Base-by-base conservation (phyloP, 1,139 yeast genomes). In the Candida sp. region DNA sequence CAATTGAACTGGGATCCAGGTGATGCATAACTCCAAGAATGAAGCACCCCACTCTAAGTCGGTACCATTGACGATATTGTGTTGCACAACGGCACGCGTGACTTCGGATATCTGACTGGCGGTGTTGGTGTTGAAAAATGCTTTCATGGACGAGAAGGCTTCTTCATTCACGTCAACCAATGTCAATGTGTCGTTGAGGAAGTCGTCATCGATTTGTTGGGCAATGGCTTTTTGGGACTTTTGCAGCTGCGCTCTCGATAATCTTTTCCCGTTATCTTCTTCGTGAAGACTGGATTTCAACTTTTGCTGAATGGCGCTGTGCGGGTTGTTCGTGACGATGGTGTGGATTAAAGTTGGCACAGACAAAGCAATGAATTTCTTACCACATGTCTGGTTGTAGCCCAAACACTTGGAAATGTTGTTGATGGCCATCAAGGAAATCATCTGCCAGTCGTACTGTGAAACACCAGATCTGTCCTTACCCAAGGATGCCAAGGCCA, bases 1-100 rank as follows among this genome's bases (percentile, higher is more conserved):
- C 54, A 91, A 73, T 63, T 92, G 98, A 17, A 94, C 96, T 0
- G 97, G 98, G 6, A 91, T 83, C 84, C 94, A 91, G 43, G 84
- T 81, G 8, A 91, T 84, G 52, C 90, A 81, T 56, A 85, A 73
- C 56, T 85, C 88, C 46, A 90, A 70, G 49, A 92, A 75, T 3
- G 77, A 68, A 28, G 79, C 74, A 2, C 84, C 75, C 93, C 93
- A 87, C 6, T 59, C 58, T 8, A 61, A 58, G 43, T 56, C 73
- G 49, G 50, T 57, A 28, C 49, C 54, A 4, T 63, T 58, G 3
- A 61, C 55, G 46, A 67, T 70, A 50, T 77, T 67, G 54, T 69
- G 64, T 12, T 68, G 64, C 8, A 81, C 71, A 7, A 83, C 71
- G 6, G 76, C 75, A 38, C 68, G 69, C 0, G 85, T 75, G 23